Evolutionary conservation across 2,329 filamentous ascomycete species (phyloP).

Genomic region (Fusarium coicis): DNA sequence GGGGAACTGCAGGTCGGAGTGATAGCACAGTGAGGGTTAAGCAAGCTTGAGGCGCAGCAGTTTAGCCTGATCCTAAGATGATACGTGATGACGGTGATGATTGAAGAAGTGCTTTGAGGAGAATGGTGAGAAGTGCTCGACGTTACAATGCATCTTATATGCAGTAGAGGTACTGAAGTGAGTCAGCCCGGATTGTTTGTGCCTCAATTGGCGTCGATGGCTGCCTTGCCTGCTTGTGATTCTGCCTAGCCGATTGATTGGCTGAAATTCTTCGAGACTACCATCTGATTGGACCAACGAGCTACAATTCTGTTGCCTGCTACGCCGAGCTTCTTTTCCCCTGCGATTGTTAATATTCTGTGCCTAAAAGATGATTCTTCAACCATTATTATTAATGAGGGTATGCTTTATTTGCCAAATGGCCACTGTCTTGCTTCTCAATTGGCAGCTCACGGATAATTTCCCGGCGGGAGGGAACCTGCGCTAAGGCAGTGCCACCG

Average conservation of each 20-base stretch:
- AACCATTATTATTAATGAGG: accelerated
- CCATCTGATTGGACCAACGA: constrained; percentile 1
- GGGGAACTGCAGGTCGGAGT: accelerated
- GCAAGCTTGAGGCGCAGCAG: not conserved
- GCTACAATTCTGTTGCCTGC: constrained; percentile 18
- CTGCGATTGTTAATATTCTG: accelerated
- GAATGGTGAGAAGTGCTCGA: not conserved
- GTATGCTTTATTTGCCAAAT: not conserved
- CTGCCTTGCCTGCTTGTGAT: constrained; percentile 17
- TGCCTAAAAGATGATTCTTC: accelerated
- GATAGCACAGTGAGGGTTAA: too few relatives aligned
- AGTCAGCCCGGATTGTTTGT: constrained; percentile 1
- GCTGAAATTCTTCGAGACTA: accelerated
- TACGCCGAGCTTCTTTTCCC: not conserved
- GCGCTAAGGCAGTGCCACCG: not conserved
- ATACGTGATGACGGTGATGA: not conserved
- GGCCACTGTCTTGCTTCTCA: not conserved
- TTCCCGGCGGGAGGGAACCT: not conserved
- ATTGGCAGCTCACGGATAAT: not conserved
- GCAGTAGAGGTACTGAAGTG: not conserved
- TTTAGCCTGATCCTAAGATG: not conserved
- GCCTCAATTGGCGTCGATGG: not conserved
- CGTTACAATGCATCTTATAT: not conserved
- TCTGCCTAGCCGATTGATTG: constrained; percentile 4
- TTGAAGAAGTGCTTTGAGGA: not conserved